Evolutionary conservation across 2,329 filamentous ascomycete genomes (phyloP).

Genomic region (Xylaria sp.): DNA sequence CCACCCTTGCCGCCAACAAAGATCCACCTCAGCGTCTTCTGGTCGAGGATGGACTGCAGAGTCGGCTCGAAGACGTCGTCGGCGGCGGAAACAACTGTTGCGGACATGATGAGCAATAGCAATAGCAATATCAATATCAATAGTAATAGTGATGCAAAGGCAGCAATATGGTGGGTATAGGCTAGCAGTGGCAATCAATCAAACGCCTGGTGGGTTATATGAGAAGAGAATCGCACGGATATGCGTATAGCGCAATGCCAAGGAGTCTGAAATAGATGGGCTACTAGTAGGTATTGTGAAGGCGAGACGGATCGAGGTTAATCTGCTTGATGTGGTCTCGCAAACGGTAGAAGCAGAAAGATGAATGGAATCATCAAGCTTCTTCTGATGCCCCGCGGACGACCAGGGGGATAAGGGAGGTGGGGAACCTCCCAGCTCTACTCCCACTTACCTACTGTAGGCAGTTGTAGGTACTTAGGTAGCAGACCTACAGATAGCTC

Average conservation of each 20-base stretch:
- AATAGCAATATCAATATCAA: neutral
- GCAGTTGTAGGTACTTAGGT: no score
- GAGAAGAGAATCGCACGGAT: neutral
- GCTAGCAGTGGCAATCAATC: neutral
- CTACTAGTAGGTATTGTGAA: neutral
- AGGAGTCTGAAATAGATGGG: neutral
- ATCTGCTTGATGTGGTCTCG: neutral
- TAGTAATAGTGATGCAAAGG: neutral
- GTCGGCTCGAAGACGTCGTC: conserved; percentile 89
- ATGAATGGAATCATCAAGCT: conserved; percentile 31
- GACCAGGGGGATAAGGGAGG: neutral
- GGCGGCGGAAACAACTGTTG: conserved; percentile 65
- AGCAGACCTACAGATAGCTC: no score
- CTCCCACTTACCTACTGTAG: neutral
- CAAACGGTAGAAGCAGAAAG: conserved; percentile 23
- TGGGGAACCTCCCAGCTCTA: neutral
- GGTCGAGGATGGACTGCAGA: conserved; percentile 93
- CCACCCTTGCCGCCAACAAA: conserved; percentile 99
- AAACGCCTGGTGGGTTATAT: neutral
- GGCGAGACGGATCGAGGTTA: neutral
- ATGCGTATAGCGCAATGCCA: neutral
- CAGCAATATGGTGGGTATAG: neutral
- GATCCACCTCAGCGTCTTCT: conserved; percentile 96
- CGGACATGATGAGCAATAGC: conserved; percentile 49
- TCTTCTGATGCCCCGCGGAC: conserved; percentile 30